Conservation (phyloP, 345 rosid genomes). For the Gossypium mustelinum region DNA sequence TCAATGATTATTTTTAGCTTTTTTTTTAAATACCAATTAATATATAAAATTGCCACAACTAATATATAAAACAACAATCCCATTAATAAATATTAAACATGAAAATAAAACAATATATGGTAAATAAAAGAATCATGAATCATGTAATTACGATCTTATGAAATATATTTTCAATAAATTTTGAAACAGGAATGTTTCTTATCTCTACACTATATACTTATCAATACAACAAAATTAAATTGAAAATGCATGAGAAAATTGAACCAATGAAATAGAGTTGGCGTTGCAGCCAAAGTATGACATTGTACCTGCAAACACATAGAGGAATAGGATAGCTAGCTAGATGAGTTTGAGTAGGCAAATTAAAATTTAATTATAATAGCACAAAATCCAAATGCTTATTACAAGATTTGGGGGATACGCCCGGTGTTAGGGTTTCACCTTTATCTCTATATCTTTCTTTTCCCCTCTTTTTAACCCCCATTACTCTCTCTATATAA, state of each 20-base stretch:
- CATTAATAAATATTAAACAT: no score
- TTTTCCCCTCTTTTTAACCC: conserved; percentile 19
- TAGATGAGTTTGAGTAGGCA: conserved; percentile 13
- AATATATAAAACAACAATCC: no score
- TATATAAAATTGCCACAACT: no score
- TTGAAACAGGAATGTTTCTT: no score
- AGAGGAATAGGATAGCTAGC: conserved; percentile 5
- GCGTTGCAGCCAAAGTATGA: conserved; percentile 44
- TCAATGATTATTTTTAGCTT: no score
- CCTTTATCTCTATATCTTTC: conserved; percentile 25
- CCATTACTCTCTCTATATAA: background rate
- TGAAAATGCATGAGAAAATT: conserved; percentile 6
- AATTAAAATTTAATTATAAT: conserved; percentile 11
- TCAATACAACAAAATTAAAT: background rate
- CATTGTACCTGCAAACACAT: conserved; percentile 18
- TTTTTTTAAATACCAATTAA: no score
- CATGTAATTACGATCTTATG: no score
- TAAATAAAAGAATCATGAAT: no score
- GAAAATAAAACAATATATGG: no score
- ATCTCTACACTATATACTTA: no score
- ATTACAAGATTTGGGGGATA: conserved; percentile 29
- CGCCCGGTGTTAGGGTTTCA: conserved; percentile 30
- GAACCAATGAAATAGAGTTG: conserved; percentile 11
- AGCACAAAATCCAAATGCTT: conserved; percentile 30
- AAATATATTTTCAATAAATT: no score